Conservation (phyloP, 202 grass and related monocot species). For the Schoenoplectus triqueter region DNA sequence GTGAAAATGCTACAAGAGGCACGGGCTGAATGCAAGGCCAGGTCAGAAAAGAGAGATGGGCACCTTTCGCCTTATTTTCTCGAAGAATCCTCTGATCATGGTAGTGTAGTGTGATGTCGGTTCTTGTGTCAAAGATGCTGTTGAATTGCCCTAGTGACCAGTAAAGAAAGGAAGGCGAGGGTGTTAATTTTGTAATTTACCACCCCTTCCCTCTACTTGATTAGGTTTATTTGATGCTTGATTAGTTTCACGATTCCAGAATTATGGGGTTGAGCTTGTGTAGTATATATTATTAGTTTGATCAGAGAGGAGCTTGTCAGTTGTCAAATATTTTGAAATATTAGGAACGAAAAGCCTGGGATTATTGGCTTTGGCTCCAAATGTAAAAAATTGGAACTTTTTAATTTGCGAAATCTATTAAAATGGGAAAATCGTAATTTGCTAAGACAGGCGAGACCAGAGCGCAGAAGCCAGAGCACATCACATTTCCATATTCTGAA, state of each 20-base stretch:
- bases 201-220: not conserved
- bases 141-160: constrained; percentile 4
- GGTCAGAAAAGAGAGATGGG: constrained; percentile 46
- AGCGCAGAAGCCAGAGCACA: not conserved
- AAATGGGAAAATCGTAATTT: not conserved
- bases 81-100: constrained; percentile 47
- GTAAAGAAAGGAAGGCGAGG: not conserved
- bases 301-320: not conserved
- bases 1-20: constrained; percentile 91
- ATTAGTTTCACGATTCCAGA: not conserved
- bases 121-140: not conserved
- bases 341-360: not conserved
- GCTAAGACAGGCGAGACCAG: no score
- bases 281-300: constrained; percentile 4
- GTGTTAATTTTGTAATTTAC: not conserved
- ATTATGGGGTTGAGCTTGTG: constrained; percentile 12
- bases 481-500: not conserved
- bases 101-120: constrained; percentile 44
- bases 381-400: constrained; percentile 1
- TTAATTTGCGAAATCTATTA: not conserved
- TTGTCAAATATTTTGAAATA: not conserved
- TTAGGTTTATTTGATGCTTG: constrained; percentile 12
- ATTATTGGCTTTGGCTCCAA: not conserved
- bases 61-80: constrained; percentile 66
- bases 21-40: constrained; percentile 32